These are phyloP conservation scores for Botrytis hyacinthi DNA, from an alignment of 2,329 filamentous ascomycete species.

Conservation along the genomic window DNA sequence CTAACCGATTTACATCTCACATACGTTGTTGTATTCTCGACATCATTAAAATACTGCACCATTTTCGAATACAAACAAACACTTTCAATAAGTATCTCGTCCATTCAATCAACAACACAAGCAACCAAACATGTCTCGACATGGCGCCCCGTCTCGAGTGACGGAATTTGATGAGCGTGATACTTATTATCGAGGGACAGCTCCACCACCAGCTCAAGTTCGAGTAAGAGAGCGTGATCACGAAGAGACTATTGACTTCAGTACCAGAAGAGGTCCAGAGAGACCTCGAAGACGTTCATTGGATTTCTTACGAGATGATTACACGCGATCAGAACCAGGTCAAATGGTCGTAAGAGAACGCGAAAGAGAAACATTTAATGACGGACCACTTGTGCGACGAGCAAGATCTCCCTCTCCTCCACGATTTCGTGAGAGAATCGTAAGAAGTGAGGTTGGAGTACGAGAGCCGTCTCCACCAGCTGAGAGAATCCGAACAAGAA, in stretches of 20 bases:
- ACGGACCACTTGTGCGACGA: constrained; percentile 34
- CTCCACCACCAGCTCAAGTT: constrained; percentile 29
- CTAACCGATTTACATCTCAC: not conserved
- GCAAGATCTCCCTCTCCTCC: constrained; percentile 35
- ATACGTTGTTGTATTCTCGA: not conserved
- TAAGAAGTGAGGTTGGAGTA: constrained; percentile 24
- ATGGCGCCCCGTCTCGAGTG: constrained; percentile 24
- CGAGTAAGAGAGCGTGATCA: constrained; percentile 34
- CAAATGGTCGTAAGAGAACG: constrained; percentile 37
- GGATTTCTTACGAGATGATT: constrained; percentile 38
- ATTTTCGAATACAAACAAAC: constrained; percentile 61
- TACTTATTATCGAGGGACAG: constrained; percentile 30
- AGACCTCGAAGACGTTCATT: constrained; percentile 28
- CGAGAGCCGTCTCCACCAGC: constrained; percentile 30
- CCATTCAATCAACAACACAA: constrained; percentile 47
- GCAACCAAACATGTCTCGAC: constrained; percentile 27
- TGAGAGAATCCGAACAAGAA: constrained; percentile 24
- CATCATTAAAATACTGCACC: not conserved
- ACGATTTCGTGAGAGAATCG: constrained; percentile 34
- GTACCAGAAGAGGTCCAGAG: constrained; percentile 27
- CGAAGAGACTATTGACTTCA: constrained; percentile 35
- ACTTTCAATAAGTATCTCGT: constrained; percentile 43
- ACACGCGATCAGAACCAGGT: constrained; percentile 30
- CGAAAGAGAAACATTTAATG: constrained; percentile 31
- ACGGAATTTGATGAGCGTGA: constrained; percentile 34